A percentile compares a stretch with the other conserved stretches of the same genome.
Evolutionary conservation across 2,329 filamentous ascomycete species (phyloP).

Genomic region (Orbilia oligospora): DNA sequence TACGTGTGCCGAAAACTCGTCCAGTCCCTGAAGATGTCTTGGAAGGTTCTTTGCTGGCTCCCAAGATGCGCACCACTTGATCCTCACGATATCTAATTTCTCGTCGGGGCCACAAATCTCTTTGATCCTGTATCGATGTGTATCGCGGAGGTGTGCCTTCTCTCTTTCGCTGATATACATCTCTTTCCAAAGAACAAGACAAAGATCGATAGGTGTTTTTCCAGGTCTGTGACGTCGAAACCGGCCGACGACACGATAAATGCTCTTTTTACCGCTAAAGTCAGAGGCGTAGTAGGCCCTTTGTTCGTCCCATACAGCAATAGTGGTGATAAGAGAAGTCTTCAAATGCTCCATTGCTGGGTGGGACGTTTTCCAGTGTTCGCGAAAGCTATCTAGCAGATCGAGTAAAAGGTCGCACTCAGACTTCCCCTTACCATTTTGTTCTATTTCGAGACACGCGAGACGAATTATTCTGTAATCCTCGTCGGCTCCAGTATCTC

Average conservation of each 20-base stretch:
- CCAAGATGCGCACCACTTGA: conserved; percentile 24
- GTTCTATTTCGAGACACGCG: conserved; percentile 5
- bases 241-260: conserved; percentile 17
- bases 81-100: neutral
- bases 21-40: neutral
- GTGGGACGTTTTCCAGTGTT: neutral
- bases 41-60: conserved; percentile 13
- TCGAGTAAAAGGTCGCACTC: conserved; percentile 8
- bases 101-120: conserved; percentile 12
- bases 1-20: neutral
- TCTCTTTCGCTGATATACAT: conserved; percentile 28
- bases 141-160: neutral
- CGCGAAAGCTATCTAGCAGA: neutral
- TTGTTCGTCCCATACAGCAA: conserved; percentile 7
- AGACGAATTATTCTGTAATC: neutral
- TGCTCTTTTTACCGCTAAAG: neutral
- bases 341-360: conserved; percentile 14
- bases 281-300: neutral
- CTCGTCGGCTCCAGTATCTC: neutral
- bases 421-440: neutral
- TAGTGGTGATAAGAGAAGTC: conserved; percentile 22
- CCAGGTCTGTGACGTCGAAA: conserved; percentile 2
- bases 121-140: conserved; percentile 17
- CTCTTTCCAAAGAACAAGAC: conserved; percentile 23
- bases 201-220: conserved; percentile 5